A percentile compares a stretch with the other conserved stretches of the same genome.
These are phyloP conservation scores for Eucalyptus grandis DNA, from an alignment of 345 rosid genomes.

Conservation along the genomic window DNA sequence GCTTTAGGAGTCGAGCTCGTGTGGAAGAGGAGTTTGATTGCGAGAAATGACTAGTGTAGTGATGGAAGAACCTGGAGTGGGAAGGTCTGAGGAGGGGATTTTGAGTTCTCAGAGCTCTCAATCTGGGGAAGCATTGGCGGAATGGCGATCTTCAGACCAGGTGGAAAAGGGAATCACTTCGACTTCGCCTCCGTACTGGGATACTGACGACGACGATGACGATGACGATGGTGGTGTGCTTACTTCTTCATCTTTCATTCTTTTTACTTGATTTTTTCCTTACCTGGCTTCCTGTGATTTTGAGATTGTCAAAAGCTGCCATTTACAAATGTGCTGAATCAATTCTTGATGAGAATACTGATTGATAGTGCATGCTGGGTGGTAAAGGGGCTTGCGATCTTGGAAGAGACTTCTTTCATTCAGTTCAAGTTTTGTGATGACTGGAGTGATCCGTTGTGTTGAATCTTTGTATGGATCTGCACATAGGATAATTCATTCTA, in stretches of 20 bases:
- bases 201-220: slow-evolving; percentile 71
- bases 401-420: background rate
- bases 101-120: slow-evolving; percentile 47
- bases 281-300: background rate
- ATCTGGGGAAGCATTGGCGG: slow-evolving; percentile 71
- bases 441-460: background rate
- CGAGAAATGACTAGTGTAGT: slow-evolving; percentile 59
- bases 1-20: slow-evolving; percentile 15
- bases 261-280: background rate
- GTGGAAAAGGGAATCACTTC: slow-evolving; percentile 84
- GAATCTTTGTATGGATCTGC: background rate
- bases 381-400: background rate
- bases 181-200: slow-evolving; percentile 88
- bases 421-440: background rate
- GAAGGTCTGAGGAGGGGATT: slow-evolving; percentile 54
- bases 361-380: background rate
- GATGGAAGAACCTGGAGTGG: slow-evolving; percentile 63
- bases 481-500: background rate
- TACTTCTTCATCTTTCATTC: background rate
- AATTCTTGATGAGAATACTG: background rate
- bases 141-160: slow-evolving; percentile 94
- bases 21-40: slow-evolving; percentile 20
- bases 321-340: background rate
- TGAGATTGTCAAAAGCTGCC: background rate
- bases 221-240: slow-evolving; percentile 25